A percentile compares a stretch with the other conserved stretches of the same genome.
phyloP scores from a whole-genome alignment of 306 rosid genomes.

The Rubus parviflorus region DNA sequence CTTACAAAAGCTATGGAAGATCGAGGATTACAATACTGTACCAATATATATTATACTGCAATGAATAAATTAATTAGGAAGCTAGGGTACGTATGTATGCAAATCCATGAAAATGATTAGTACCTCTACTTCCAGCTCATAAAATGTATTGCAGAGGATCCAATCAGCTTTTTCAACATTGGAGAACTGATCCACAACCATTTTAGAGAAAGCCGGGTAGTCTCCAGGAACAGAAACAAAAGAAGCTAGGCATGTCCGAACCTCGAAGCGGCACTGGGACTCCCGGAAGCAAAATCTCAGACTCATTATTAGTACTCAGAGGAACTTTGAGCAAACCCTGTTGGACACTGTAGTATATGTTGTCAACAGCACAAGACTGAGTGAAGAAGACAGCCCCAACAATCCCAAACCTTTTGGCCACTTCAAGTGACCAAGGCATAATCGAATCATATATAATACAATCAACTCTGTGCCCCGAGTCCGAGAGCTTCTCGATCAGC shows the following conservation, averaged over 20 bases:
- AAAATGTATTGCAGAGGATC: slow-evolving; percentile 34
- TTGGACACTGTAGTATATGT: slow-evolving; percentile 26
- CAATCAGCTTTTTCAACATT: slow-evolving; percentile 43
- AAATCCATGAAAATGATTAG: background rate
- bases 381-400: slow-evolving; percentile 33
- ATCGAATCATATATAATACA: slow-evolving; percentile 21
- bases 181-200: slow-evolving; percentile 33
- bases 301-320: background rate
- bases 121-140: slow-evolving; percentile 39
- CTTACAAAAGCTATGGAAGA: too few species aligned
- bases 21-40: too few species aligned
- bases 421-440: slow-evolving; percentile 37
- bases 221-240: slow-evolving; percentile 13
- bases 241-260: slow-evolving; percentile 44
- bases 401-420: slow-evolving; percentile 37
- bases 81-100: too few species aligned
- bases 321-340: slow-evolving; percentile 31
- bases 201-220: background rate
- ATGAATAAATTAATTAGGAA: too few species aligned
- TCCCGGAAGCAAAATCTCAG: slow-evolving; percentile 24
- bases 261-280: slow-evolving; percentile 22
- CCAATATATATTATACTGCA: too few species aligned
- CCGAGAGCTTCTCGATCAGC: slow-evolving; percentile 24
- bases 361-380: slow-evolving; percentile 32
- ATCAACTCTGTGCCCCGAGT: slow-evolving; percentile 20